phyloP scores from a whole-genome alignment of 345 rosid genomes.

The Rhodomyrtus tomentosa region DNA sequence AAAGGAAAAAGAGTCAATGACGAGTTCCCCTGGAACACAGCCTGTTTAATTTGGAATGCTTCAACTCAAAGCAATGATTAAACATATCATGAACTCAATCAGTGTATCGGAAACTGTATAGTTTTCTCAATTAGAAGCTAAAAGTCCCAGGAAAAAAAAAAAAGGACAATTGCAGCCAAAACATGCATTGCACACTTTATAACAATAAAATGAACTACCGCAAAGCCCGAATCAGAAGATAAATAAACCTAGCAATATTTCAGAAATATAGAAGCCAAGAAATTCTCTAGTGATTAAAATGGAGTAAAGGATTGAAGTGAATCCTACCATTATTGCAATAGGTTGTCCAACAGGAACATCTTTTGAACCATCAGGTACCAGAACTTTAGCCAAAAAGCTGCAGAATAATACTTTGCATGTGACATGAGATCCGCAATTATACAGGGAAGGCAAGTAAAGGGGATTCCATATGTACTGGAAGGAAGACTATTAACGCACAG shows the following conservation, averaged over 20 bases:
- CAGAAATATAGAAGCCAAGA: not conserved
- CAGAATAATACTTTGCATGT: constrained; percentile 4
- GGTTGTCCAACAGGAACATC: constrained; percentile 86
- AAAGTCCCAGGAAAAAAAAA: not conserved
- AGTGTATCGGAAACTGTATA: not conserved
- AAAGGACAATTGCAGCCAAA: not conserved
- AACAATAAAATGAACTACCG: not conserved
- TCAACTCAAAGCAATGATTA: not conserved
- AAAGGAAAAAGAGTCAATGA: not conserved
- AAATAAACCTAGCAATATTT: not conserved
- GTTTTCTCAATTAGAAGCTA: not conserved
- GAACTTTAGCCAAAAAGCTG: constrained; percentile 85
- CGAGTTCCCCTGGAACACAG: not conserved
- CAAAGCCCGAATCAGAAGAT: not conserved
- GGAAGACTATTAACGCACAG: not conserved
- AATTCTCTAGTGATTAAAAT: not conserved
- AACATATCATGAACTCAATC: not conserved
- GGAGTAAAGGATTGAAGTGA: not conserved
- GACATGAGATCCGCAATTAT: not conserved
- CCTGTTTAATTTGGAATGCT: not conserved
- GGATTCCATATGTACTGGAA: not conserved
- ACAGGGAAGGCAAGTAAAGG: not conserved
- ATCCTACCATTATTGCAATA: constrained; percentile 71
- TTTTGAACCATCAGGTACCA: constrained; percentile 82
- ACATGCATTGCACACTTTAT: not conserved